Evolutionary conservation across 768 basidiomycete species (phyloP).

Genomic region (Boletus barrowsii): DNA sequence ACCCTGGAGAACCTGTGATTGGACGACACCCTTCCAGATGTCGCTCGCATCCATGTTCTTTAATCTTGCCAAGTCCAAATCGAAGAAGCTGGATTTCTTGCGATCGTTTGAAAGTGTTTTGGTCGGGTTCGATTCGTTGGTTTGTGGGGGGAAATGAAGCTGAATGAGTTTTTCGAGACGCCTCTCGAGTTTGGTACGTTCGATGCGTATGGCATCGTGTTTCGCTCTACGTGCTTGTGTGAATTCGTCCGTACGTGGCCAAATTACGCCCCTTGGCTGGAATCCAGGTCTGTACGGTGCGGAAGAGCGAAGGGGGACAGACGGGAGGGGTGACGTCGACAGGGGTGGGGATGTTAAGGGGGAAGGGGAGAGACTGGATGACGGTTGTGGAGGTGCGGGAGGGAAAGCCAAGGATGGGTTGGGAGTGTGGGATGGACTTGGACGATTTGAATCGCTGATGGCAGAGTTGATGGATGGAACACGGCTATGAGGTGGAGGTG

Average conservation of each 20-base stretch:
- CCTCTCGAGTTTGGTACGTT: slow-evolving; percentile 80
- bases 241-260: slow-evolving; percentile 82
- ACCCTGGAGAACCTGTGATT: slow-evolving; percentile 39
- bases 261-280: slow-evolving; percentile 84
- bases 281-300: slow-evolving; percentile 89
- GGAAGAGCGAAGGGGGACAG: slow-evolving; percentile 21
- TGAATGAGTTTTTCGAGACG: slow-evolving; percentile 84
- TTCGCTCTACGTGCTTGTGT: slow-evolving; percentile 36
- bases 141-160: slow-evolving; percentile 56
- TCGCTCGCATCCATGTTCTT: slow-evolving; percentile 64
- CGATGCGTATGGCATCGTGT: slow-evolving; percentile 56
- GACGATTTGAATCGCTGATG: slow-evolving; percentile 10
- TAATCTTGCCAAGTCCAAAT: slow-evolving; percentile 57
- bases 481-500: slow-evolving; percentile 27
- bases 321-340: slow-evolving; percentile 23
- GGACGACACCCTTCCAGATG: slow-evolving; percentile 64
- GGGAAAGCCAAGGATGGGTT: not conserved
- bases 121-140: slow-evolving; percentile 11
- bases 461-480: slow-evolving; percentile 32
- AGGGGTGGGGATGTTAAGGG: slow-evolving; percentile 23
- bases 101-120: slow-evolving; percentile 17
- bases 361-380: slow-evolving; percentile 18
- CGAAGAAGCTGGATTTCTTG: slow-evolving; percentile 69
- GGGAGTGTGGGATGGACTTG: slow-evolving; percentile 14
- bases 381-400: slow-evolving; percentile 8